Conservation (phyloP, 805 yeast species). For the Ogataea glucozyma region DNA sequence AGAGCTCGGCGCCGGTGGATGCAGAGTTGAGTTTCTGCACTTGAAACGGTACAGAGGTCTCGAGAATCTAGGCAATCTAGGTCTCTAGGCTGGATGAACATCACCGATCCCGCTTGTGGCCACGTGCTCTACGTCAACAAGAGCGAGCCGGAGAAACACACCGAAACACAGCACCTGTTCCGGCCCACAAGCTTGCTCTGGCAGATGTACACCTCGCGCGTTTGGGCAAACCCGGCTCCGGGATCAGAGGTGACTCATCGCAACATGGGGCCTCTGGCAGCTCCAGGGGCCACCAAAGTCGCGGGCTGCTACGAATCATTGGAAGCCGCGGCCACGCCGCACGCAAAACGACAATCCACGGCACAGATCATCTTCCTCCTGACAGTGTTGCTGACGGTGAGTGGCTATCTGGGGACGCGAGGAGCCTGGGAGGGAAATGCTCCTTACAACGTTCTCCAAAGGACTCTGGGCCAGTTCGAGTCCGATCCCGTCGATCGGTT, state of each 20-base stretch:
- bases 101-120: background rate
- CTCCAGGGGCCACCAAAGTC: no score
- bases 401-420: background rate
- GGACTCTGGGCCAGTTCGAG: constrained; percentile 6
- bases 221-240: background rate
- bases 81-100: constrained; percentile 4
- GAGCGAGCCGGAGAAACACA: no score
- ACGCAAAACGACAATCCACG: no score
- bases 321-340: no score
- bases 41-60: no score
- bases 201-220: constrained; percentile 1
- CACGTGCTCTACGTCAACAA: constrained; percentile 1
- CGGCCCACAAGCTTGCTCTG: background rate
- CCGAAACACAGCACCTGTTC: background rate
- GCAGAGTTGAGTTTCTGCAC: no score
- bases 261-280: no score
- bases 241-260: constrained; percentile 5
- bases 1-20: background rate
- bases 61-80: background rate
- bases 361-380: no score
- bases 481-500: constrained; percentile 16
- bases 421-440: background rate
- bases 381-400: no score
- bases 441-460: background rate
- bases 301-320: no score